Percentiles rank a stretch among this genome's conserved stretches.
Conservation (phyloP, 2,329 filamentous ascomycete species). For the Penicillium frequentans region DNA sequence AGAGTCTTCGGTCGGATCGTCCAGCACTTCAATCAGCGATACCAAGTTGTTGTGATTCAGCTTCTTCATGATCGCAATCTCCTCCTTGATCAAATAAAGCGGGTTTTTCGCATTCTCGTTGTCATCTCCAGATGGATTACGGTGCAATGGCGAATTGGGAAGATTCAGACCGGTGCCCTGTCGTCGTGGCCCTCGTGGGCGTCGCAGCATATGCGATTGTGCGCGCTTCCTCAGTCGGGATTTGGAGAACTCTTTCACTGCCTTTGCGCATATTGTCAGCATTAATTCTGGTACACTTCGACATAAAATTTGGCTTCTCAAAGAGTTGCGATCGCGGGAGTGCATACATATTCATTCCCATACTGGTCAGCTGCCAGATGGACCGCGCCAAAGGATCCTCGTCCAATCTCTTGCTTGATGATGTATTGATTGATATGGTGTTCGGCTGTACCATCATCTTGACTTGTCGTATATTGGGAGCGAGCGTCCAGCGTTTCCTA, state of each 20-base stretch:
- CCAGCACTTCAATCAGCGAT: slow-evolving; percentile 86
- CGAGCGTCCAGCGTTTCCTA: slow-evolving; percentile 90
- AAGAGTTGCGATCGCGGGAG: not conserved
- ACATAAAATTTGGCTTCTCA: not conserved
- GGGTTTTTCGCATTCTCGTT: slow-evolving; percentile 65
- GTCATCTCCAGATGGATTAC: slow-evolving; percentile 54
- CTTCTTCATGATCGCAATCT: slow-evolving; percentile 99
- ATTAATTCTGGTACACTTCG: not conserved
- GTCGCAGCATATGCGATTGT: slow-evolving; percentile 81
- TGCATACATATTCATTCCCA: slow-evolving; percentile 81
- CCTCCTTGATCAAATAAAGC: slow-evolving; percentile 85
- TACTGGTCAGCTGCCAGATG: slow-evolving; percentile 88
- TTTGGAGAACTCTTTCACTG: slow-evolving; percentile 97
- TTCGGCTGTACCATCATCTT: slow-evolving; percentile 75
- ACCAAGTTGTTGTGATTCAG: slow-evolving; percentile 94
- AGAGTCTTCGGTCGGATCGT: slow-evolving; percentile 93
- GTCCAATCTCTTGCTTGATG: slow-evolving; percentile 93
- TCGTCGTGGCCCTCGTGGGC: slow-evolving; percentile 55
- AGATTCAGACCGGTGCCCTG: slow-evolving; percentile 62
- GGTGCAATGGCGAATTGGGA: slow-evolving; percentile 65
- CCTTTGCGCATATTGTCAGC: slow-evolving; percentile 45
- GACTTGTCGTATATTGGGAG: slow-evolving; percentile 82
- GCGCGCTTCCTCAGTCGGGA: slow-evolving; percentile 82
- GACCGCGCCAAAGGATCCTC: slow-evolving; percentile 92
- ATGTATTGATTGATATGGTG: slow-evolving; percentile 93